Conservation (phyloP, 1,284 basidiomycete genomes). For the Sanghuangporus weigelae region DNA sequence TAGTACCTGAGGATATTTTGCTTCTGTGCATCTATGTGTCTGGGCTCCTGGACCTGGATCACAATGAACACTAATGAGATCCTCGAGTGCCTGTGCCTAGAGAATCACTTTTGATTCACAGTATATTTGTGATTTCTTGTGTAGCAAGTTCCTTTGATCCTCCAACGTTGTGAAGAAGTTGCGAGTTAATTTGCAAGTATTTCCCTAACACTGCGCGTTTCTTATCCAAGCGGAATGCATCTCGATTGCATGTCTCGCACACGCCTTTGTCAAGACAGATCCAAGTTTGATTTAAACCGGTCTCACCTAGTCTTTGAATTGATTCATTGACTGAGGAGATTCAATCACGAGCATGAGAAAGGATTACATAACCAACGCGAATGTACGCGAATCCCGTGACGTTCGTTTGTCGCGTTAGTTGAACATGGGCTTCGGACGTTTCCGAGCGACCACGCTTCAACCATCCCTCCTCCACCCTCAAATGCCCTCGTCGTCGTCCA, state of each 20-base stretch:
- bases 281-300: too few relatives aligned
- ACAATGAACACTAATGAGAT: not conserved
- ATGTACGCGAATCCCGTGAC: not conserved
- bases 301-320: too few relatives aligned
- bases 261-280: too few relatives aligned
- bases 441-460: not conserved
- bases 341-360: not conserved
- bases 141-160: too few relatives aligned
- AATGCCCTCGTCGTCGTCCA: slow-evolving; percentile 13
- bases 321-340: too few relatives aligned
- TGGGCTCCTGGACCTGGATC: too few relatives aligned
- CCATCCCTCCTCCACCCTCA: not conserved
- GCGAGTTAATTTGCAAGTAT: too few relatives aligned
- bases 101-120: not conserved
- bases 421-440: not conserved
- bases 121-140: not conserved
- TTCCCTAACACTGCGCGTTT: too few relatives aligned
- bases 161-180: not conserved
- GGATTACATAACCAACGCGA: not conserved
- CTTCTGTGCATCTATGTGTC: not conserved
- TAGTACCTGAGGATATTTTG: not conserved
- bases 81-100: not conserved
- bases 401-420: slow-evolving; percentile 1
- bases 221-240: too few relatives aligned
- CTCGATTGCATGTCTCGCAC: too few relatives aligned